These are phyloP conservation scores for Alternaria brassicicola DNA, from an alignment of 2,329 filamentous ascomycete genomes.

Conservation along the genomic window DNA sequence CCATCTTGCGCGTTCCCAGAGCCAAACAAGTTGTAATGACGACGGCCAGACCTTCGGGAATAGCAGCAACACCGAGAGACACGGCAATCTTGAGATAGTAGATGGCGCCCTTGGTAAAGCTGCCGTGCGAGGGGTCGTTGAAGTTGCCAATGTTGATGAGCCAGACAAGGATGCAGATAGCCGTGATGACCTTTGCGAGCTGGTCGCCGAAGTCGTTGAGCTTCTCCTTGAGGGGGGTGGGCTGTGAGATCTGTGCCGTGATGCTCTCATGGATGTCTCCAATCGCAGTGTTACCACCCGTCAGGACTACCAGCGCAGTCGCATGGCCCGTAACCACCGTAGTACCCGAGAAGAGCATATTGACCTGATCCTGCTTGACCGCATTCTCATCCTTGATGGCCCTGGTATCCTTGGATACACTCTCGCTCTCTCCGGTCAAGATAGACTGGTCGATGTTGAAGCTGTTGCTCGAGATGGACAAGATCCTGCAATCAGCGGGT, in stretches of 20 bases:
- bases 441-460: slow-evolving; percentile 97
- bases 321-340: slow-evolving; percentile 95
- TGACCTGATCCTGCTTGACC: slow-evolving; percentile 96
- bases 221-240: slow-evolving; percentile 97
- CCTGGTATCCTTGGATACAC: slow-evolving; percentile 81
- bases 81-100: slow-evolving; percentile 99
- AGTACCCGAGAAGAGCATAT: slow-evolving; percentile 98
- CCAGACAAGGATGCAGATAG: slow-evolving; percentile 96
- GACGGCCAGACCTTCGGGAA: slow-evolving; percentile 94
- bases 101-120: slow-evolving; percentile 95
- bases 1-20: slow-evolving; percentile 97
- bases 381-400: slow-evolving; percentile 78
- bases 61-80: slow-evolving; percentile 95
- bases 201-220: slow-evolving; percentile 97
- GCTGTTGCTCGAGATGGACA: slow-evolving; percentile 94
- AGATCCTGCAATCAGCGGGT: slow-evolving; percentile 88
- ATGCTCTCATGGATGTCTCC: slow-evolving; percentile 99
- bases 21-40: slow-evolving; percentile 99
- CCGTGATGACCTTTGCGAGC: slow-evolving; percentile 96
- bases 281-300: slow-evolving; percentile 89
- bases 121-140: slow-evolving; percentile 89
- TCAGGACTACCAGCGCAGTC: slow-evolving; percentile 87
- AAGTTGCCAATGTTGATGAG: slow-evolving; percentile 98
- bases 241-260: slow-evolving; percentile 94
- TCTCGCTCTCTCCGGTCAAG: slow-evolving; percentile 96